Evolutionary conservation across 371 early-diverging fungal species (phyloP).

Genomic region (Dentiscutata heterogama): DNA sequence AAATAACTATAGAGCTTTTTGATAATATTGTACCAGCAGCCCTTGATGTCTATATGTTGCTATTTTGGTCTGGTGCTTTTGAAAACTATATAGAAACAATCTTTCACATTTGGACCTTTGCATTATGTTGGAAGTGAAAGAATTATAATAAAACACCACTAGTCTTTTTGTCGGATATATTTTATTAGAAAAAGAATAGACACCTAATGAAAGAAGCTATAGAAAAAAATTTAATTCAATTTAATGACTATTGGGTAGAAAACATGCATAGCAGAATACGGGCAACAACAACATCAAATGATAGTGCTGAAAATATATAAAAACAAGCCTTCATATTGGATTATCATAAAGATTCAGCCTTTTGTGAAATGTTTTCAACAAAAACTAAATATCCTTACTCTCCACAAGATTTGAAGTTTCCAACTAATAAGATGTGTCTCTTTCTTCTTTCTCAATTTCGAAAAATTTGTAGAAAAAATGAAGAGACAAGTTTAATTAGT

Average conservation of each 20-base stretch:
- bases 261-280: conserved; percentile 7
- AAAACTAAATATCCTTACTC: neutral
- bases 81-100: neutral
- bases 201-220: neutral
- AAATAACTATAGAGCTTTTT: neutral
- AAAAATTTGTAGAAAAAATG: conserved; percentile 2
- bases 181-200: conserved; percentile 24
- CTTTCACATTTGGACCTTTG: conserved; percentile 1
- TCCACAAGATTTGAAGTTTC: neutral
- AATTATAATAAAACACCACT: conserved; percentile 28
- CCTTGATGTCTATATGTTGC: neutral
- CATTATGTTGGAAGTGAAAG: neutral
- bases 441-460: conserved; percentile 12
- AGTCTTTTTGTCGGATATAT: neutral
- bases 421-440: neutral
- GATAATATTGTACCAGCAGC: neutral
- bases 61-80: neutral
- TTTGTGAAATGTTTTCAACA: neutral
- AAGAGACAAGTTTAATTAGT: neutral
- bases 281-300: neutral
- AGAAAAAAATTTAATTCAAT: neutral
- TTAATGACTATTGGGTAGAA: conserved; percentile 17
- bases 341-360: neutral
- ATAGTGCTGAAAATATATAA: neutral
- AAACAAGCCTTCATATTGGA: neutral